These are phyloP conservation scores for Xylaria palmicola DNA, from an alignment of 495 filamentous ascomycete genomes.

Conservation along the genomic window DNA sequence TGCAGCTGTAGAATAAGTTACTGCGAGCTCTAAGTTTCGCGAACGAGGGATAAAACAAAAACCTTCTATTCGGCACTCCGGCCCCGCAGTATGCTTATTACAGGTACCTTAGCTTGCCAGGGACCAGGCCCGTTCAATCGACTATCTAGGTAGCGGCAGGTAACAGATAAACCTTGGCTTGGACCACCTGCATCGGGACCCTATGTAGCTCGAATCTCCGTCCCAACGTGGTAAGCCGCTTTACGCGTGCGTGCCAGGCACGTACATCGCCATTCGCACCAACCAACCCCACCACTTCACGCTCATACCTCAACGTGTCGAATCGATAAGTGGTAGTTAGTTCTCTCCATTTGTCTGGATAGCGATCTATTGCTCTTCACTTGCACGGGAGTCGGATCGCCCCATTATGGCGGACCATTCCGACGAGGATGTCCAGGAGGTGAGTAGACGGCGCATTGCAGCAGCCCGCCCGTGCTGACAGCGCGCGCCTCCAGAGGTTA, in stretches of 20 bases:
- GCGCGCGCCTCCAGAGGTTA: conserved; percentile 57
- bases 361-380: not conserved
- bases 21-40: not conserved
- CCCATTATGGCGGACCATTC: conserved; percentile 28
- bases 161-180: too few relatives aligned
- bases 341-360: too few relatives aligned
- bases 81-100: not conserved
- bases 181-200: too few relatives aligned
- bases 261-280: too few relatives aligned
- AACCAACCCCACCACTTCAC: too few relatives aligned
- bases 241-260: too few relatives aligned
- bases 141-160: too few relatives aligned
- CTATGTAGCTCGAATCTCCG: too few relatives aligned
- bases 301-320: too few relatives aligned
- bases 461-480: not conserved
- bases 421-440: conserved; percentile 33
- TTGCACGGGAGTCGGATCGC: not conserved
- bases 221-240: too few relatives aligned
- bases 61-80: conserved; percentile 3
- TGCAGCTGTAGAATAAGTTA: not conserved
- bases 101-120: too few relatives aligned
- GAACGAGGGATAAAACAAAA: conserved; percentile 13
- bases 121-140: too few relatives aligned
- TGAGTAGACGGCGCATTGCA: conserved; percentile 3
- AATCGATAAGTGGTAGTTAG: not conserved